Evolutionary conservation across 2,329 filamentous ascomycete genomes (phyloP).

Genomic region (Verticillium tricorpus): DNA sequence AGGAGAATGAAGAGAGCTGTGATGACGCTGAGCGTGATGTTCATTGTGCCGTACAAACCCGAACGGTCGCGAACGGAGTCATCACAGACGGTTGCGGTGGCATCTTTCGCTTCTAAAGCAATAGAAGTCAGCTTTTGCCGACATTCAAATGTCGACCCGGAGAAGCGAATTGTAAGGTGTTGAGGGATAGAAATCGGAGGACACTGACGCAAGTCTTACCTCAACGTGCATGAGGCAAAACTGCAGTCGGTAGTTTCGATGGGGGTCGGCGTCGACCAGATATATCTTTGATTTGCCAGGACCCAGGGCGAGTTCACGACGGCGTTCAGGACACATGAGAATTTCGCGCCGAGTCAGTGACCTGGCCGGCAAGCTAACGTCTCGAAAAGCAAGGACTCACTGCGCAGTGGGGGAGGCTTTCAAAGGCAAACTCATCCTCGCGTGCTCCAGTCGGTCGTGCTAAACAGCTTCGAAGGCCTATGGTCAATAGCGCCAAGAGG

Average conservation of each 20-base stretch:
- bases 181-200: neutral
- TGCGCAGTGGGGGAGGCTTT: too few relatives aligned
- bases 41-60: slow-evolving; percentile 9
- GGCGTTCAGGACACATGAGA: neutral
- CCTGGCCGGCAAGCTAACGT: too few relatives aligned
- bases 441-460: too few relatives aligned
- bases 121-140: neutral
- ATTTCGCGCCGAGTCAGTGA: neutral
- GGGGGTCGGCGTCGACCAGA: neutral
- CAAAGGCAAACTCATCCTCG: too few relatives aligned
- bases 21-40: slow-evolving; percentile 22
- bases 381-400: too few relatives aligned
- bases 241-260: neutral
- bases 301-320: neutral
- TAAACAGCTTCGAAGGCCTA: too few relatives aligned
- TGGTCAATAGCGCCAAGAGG: too few relatives aligned
- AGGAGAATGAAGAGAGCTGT: slow-evolving; percentile 32
- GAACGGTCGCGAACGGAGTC: slow-evolving; percentile 10
- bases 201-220: neutral
- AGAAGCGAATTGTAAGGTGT: neutral
- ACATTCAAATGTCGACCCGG: too few relatives aligned
- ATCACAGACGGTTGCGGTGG: slow-evolving; percentile 14
- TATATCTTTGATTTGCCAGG: neutral
- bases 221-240: neutral
- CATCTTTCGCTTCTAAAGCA: slow-evolving; percentile 6